Evolutionary conservation across 257 asterid genomes (phyloP).

Genomic region (Datura wrightii): DNA sequence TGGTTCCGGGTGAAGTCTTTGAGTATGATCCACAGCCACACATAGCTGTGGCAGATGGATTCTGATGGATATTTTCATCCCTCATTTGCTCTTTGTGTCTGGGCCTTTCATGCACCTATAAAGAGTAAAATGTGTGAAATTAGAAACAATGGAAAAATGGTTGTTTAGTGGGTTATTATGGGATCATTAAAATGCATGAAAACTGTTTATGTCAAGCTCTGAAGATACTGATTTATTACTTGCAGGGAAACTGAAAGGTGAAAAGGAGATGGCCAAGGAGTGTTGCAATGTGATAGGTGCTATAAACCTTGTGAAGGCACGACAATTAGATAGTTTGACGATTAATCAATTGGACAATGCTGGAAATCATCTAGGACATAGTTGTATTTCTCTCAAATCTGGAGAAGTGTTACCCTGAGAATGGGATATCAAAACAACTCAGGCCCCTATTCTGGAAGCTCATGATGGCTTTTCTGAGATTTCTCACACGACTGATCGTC

Average conservation of each 20-base stretch:
- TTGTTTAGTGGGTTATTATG: background rate
- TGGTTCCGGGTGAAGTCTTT: background rate
- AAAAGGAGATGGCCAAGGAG: background rate
- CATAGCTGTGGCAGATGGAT: no score
- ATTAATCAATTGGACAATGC: background rate
- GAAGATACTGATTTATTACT: no score
- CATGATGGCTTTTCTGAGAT: background rate
- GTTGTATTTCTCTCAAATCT: background rate
- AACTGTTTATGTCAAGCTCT: background rate
- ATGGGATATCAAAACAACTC: background rate
- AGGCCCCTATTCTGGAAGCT: background rate
- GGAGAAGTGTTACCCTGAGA: background rate
- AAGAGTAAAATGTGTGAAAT: no score
- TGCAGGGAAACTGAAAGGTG: background rate
- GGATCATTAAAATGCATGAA: background rate
- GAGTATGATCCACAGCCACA: background rate
- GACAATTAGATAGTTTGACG: no score
- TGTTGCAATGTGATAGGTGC: background rate
- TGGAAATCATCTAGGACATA: background rate
- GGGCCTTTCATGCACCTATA: no score
- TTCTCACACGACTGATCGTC: background rate
- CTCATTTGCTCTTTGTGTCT: no score
- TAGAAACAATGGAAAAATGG: no score
- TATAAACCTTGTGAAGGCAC: background rate
- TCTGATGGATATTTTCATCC: no score